A percentile compares a stretch with the other conserved stretches of the same genome.
Conservation (phyloP, 306 rosid genomes). For the Sicyos edulis region DNA sequence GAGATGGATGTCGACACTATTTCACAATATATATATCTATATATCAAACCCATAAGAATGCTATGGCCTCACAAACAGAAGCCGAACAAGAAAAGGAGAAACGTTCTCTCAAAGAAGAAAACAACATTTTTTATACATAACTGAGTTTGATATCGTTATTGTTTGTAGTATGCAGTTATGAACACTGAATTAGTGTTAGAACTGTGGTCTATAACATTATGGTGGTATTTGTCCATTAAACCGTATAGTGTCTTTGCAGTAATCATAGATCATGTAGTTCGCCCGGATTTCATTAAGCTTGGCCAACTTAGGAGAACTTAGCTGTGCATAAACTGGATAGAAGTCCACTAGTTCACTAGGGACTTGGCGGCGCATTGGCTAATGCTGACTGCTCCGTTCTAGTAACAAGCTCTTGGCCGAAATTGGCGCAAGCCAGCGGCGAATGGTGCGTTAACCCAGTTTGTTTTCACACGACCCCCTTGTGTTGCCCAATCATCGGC, state of each 20-base stretch:
- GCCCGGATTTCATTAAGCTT: slow-evolving; percentile 50
- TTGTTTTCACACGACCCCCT: slow-evolving; percentile 64
- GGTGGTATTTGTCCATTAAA: slow-evolving; percentile 52
- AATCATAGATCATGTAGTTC: slow-evolving; percentile 63
- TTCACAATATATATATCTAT: too few relatives aligned
- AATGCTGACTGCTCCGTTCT: slow-evolving; percentile 53
- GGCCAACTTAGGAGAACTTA: slow-evolving; percentile 34
- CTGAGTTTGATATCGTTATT: neutral
- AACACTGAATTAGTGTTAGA: slow-evolving; percentile 4
- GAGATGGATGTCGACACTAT: too few relatives aligned
- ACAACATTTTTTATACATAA: neutral
- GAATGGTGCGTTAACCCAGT: slow-evolving; percentile 69
- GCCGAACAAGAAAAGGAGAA: slow-evolving; percentile 2
- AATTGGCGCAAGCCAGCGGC: slow-evolving; percentile 41
- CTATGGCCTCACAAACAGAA: neutral
- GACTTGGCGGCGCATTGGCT: slow-evolving; percentile 41
- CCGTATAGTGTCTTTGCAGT: slow-evolving; percentile 57
- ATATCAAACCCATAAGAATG: neutral
- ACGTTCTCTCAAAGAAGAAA: neutral
- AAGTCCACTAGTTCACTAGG: slow-evolving; percentile 64
- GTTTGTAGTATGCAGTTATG: neutral
- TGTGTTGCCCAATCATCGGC: slow-evolving; percentile 80
- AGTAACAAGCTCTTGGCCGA: slow-evolving; percentile 70
- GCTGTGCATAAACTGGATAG: slow-evolving; percentile 35
- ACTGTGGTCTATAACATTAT: slow-evolving; percentile 31